These are phyloP conservation scores for Botrytis sinoallii DNA, from an alignment of 2,329 filamentous ascomycete species.

Conservation along the genomic window DNA sequence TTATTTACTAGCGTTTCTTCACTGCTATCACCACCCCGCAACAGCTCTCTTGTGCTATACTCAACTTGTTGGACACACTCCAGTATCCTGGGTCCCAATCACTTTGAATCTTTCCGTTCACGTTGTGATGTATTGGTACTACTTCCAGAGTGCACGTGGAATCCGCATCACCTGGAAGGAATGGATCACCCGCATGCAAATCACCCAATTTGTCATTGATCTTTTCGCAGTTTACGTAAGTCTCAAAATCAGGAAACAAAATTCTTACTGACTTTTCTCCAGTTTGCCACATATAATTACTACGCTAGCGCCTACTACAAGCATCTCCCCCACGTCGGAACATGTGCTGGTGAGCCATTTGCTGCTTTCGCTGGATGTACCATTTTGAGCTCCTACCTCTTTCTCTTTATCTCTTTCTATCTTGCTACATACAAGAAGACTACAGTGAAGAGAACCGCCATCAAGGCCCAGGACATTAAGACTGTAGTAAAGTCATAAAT, in stretches of 20 bases:
- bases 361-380: slow-evolving; percentile 88
- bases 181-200: slow-evolving; percentile 97
- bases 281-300: slow-evolving; percentile 99
- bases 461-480: not conserved
- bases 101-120: slow-evolving; percentile 89
- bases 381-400: slow-evolving; percentile 89
- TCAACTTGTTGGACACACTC: slow-evolving; percentile 86
- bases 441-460: slow-evolving; percentile 70
- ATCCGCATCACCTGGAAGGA: slow-evolving; percentile 99
- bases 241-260: too few relatives aligned
- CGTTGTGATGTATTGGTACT: slow-evolving; percentile 99
- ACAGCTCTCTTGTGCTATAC: slow-evolving; percentile 98
- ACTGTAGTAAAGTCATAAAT: slow-evolving; percentile 3
- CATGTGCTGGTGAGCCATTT: slow-evolving; percentile 94
- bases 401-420: slow-evolving; percentile 99
- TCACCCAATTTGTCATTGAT: slow-evolving; percentile 94
- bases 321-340: slow-evolving; percentile 76
- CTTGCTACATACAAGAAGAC: slow-evolving; percentile 92
- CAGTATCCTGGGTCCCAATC: slow-evolving; percentile 94
- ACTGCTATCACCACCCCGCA: slow-evolving; percentile 98
- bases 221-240: slow-evolving; percentile 58
- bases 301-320: slow-evolving; percentile 88
- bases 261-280: slow-evolving; percentile 57
- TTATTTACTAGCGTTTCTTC: slow-evolving; percentile 71
- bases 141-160: slow-evolving; percentile 97